Evolutionary conservation across 1,284 basidiomycete genomes (phyloP).

Genomic region (Apiotrichum porosum): DNA sequence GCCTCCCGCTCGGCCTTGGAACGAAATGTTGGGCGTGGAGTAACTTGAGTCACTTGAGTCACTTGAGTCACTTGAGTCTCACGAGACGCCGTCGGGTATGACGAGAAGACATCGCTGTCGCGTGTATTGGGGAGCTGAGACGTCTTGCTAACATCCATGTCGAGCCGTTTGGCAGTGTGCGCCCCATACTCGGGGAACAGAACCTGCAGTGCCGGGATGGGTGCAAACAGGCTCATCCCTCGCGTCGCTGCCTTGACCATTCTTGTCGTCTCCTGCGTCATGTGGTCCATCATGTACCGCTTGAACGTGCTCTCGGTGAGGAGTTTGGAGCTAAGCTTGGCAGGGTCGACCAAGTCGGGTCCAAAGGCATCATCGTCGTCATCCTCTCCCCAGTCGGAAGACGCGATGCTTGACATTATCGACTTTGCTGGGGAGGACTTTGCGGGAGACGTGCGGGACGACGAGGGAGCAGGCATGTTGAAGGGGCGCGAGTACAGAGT

Average conservation of each 20-base stretch:
- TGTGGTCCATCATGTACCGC: slow-evolving; percentile 39
- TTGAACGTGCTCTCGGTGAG: slow-evolving; percentile 39
- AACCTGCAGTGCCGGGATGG: background rate
- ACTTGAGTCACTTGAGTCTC: no score
- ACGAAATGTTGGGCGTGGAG: no score
- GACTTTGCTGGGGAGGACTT: slow-evolving; percentile 6
- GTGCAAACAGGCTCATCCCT: background rate
- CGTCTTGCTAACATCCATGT: no score
- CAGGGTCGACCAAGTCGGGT: slow-evolving; percentile 30
- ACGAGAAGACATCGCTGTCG: no score
- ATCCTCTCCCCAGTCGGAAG: slow-evolving; percentile 9
- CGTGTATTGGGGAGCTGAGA: no score
- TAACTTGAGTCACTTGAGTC: background rate
- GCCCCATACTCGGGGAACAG: slow-evolving; percentile 18
- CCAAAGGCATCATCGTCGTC: slow-evolving; percentile 13
- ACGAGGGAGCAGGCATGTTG: slow-evolving; percentile 14
- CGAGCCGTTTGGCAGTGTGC: no score
- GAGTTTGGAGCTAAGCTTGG: slow-evolving; percentile 28
- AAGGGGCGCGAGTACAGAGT: slow-evolving; percentile 34
- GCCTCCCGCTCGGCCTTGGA: background rate
- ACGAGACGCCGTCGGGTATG: no score
- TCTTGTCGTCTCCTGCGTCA: slow-evolving; percentile 22
- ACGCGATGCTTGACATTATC: slow-evolving; percentile 5
- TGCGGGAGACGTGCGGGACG: background rate
- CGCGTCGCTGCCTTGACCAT: slow-evolving; percentile 6